Evolutionary conservation across 768 basidiomycete genomes (phyloP), one percentile per base, ranked within the genome.

Genomic region (Podaxis sp.): DNA sequence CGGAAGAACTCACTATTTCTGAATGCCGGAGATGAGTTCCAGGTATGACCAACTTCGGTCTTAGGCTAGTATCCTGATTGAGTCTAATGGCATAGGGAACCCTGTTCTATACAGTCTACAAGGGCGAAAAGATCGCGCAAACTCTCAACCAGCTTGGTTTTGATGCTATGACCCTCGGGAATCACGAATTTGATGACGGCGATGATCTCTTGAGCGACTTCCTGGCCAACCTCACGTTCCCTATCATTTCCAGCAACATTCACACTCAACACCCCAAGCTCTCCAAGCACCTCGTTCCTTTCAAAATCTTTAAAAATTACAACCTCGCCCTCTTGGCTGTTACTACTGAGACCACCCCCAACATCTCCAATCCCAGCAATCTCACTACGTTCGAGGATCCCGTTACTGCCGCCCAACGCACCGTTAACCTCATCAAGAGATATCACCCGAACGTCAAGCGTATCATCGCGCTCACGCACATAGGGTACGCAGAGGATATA

Each of bases 1-100:
- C 72, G 71, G 29, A 66, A 72, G 24, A 75, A 81, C 67, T 75
- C 73, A 7, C 63, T 82, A 3, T 74, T 81, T 62, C 65, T 81
- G 52, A 79, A 81, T 66, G 75, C 76, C 51, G 81, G 81, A 4
- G 80, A 82, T 64, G 80, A 82, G 66, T 81, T 80, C 66, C 80
- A 79, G 69, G 78, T 72, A 52, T 22, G 61, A 27, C 36, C 29
- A 19, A 12, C 12, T 4, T 8, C 47, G 9, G n/a, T 55, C 33
- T 22, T 49, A n/a, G 19, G 13, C 8, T 9, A 8, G 36, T n/a
- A 43, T 7, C n/a, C 11, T 33, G 25, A 38, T 25, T 55, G n/a
- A 55, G 29, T 25, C 19, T 46, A 8, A 4, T 56, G 12, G 71
- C 72, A 40, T 73, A 79, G 72, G 79, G 79, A 9, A 81, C 80